Base-by-base conservation (phyloP, 2,329 filamentous ascomycete genomes). In the Blastomyces gilchristii region DNA sequence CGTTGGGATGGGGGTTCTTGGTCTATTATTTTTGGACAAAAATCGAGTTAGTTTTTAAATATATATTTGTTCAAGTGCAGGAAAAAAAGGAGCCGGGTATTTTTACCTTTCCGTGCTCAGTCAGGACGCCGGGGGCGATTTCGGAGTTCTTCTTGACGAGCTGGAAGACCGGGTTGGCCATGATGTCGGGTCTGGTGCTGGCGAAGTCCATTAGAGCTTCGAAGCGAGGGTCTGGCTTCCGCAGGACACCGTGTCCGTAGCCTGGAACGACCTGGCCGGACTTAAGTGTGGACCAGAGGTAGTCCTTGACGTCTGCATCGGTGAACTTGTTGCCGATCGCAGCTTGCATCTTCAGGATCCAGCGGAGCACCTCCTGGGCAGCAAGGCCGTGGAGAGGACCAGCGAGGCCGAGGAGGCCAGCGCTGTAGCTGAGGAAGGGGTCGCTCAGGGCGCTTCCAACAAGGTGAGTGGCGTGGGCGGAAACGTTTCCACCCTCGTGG, bases 401-500 rank as follows among this genome's bases (percentile, higher is more conserved):
- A 18, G 93, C 94, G 16, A 99, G 86, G 74, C 94, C 94, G 74
- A 97, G 90, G 5, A 99, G 86, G 75, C 94, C 94, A 63, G 94
- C 94, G 69, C 90, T 94, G 82, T 97, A 97, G 72, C 90, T 94
- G 67, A 99, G 84, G 84, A 94, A 97, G 5, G 93, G 91, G 71
- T 97, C 94, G 71, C 89, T 94, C 63, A 99, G 85, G 25, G 94
- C 94, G 69, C 90, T 95, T 61, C 94, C 94, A 63, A 99, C 94
- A 49, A 99, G 82, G 76, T 99, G 94, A 8, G 94, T 97, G 37
- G 94, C 80, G 75, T 99, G 94, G 0, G 94, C 94, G 49, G 92
- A 97, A 66, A 99, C 94, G 71, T 99, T 99, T 64, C 94, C 94
- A 66, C 94, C 94, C 79, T 99, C 94, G 79, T 99, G 94, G 77